Conservation (phyloP, 2,329 filamentous ascomycete species). For the Huntiella abstrusa region DNA sequence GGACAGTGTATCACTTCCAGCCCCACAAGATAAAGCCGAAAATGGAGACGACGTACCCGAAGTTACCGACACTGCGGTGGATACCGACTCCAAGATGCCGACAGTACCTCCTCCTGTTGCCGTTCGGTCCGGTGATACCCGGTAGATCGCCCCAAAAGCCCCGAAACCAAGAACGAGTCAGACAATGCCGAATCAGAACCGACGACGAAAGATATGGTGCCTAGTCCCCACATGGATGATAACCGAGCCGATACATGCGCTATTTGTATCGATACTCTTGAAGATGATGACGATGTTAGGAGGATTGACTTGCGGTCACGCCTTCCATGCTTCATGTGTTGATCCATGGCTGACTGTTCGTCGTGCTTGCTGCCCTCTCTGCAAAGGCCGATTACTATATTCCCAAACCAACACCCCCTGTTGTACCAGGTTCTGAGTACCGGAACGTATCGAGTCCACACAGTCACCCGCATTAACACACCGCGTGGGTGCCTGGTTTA, state of each 20-base stretch:
- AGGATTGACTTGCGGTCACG: conserved; percentile 88
- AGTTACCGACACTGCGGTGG: background rate
- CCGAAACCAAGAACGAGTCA: conserved; percentile 6
- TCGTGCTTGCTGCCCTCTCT: conserved; percentile 87
- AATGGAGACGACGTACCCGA: background rate
- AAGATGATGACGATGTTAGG: conserved; percentile 94
- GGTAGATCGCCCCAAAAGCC: background rate
- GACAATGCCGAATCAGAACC: conserved; percentile 22
- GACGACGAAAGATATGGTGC: conserved; percentile 61
- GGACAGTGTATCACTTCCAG: background rate
- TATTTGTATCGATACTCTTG: conserved; percentile 84
- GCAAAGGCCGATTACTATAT: conserved; percentile 96
- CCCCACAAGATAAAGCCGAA: conserved; percentile 8
- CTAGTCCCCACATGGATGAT: conserved; percentile 62
- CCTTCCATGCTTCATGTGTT: conserved; percentile 88
- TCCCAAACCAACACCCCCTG: conserved; percentile 44
- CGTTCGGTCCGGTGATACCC: conserved; percentile 1
- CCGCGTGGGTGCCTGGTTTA: conserved; percentile 24
- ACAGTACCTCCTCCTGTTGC: conserved; percentile 5
- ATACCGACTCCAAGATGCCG: background rate
- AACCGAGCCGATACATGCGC: conserved; percentile 84
- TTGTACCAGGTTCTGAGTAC: conserved; percentile 14
- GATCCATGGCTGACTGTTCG: conserved; percentile 93
- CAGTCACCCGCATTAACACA: conserved; percentile 28
- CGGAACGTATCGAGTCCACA: conserved; percentile 18